Evolutionary conservation across 306 rosid species (phyloP), one percentile per base, ranked within the genome.

Genomic region (Vigna angularis): DNA sequence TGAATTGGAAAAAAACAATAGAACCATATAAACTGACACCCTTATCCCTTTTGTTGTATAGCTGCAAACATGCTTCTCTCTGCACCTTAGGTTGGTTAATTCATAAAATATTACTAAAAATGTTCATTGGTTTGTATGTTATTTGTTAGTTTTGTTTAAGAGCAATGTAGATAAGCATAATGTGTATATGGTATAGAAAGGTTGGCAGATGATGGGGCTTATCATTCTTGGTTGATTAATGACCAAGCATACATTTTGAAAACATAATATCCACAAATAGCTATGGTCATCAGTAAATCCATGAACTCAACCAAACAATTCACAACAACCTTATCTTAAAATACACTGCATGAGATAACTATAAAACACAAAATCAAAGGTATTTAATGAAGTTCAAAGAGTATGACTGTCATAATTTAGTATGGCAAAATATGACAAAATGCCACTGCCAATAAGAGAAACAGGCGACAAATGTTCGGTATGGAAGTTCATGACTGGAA

Each of bases 131-230:
- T 16, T 36, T 74, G 15, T 2, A 15, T 69, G 0, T 22, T 65
- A n/a, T n/a, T 45, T 15, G 28, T 32, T 62, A 17, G 44, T 62
- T 53, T 48, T 77, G 79, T 8, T 81, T 57, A 18, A 42, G 57
- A 66, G 42, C 67, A 61, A 61, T 17, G 24, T 61, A 81, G 81
- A 75, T 69, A 75, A 75, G 81, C 78, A 82, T 76, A 69, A 26
- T 82, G 62, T 62, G 36, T 40, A 70, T 48, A 82, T 38, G 82
- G 64, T 22, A 48, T 66, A 58, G 44, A 81, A 48, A 49, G 50
- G 72, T 51, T 74, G 85, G 73, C 40, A 70, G 61, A 42, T 51
- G 81, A 70, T 76, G 72, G 70, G 78, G 77, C 63, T 82, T 82
- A 82, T 82, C 82, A 75, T 70, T 52, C 63, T 76, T 28, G 59